Percentiles rank a stretch among this genome's conserved stretches.
Conservation (phyloP, 176 grass and related monocot genomes). For the Coix lacrymajobi region DNA sequence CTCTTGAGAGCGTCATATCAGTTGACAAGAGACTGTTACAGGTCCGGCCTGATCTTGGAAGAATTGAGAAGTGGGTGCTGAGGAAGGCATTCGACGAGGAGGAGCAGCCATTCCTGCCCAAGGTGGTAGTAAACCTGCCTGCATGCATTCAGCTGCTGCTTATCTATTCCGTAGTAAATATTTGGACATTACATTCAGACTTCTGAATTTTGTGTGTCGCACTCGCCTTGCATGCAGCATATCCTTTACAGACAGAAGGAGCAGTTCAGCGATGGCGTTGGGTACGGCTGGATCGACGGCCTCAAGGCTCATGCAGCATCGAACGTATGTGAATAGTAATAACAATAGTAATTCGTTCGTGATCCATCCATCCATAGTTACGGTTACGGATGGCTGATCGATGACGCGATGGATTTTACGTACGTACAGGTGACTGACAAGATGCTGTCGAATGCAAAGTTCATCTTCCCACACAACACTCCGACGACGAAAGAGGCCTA, state of each 20-base stretch:
- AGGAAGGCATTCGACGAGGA: constrained; percentile 85
- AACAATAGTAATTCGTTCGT: no score
- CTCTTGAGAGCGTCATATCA: no score
- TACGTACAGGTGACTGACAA: constrained; percentile 55
- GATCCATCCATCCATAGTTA: no score
- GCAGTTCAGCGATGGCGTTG: constrained; percentile 90
- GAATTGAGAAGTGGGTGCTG: constrained; percentile 81
- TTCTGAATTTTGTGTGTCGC: neutral
- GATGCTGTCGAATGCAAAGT: constrained; percentile 59
- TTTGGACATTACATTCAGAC: neutral
- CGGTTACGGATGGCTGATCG: no score
- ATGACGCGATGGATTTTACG: no score
- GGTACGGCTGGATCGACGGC: constrained; percentile 89
- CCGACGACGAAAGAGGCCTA: constrained; percentile 75
- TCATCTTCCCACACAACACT: constrained; percentile 57
- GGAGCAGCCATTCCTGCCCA: constrained; percentile 63
- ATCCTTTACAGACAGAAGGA: constrained; percentile 91
- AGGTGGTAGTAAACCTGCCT: constrained; percentile 32
- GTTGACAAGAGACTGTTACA: no score
- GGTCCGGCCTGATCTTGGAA: constrained; percentile 62
- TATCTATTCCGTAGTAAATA: neutral
- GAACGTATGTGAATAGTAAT: no score
- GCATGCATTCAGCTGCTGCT: neutral
- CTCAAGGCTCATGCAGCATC: constrained; percentile 60
- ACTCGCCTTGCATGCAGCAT: constrained; percentile 40